A percentile compares a stretch with the other conserved stretches of the same genome.
These are phyloP conservation scores for Cystobasidium slooffiae DNA, from an alignment of 1,284 basidiomycete genomes.

Conservation along the genomic window DNA sequence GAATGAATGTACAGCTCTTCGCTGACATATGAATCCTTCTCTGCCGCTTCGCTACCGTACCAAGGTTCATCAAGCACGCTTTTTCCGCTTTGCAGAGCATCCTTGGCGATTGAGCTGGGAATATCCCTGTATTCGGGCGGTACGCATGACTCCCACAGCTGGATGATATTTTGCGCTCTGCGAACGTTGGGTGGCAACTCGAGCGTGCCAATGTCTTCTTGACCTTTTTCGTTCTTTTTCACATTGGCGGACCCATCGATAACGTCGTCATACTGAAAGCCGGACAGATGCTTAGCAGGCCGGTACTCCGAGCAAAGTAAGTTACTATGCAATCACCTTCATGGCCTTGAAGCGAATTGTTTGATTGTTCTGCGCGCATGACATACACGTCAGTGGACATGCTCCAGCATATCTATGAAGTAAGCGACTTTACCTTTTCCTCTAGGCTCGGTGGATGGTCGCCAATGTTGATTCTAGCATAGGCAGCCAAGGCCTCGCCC, in stretches of 20 bases:
- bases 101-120: constrained; percentile 77
- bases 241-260: constrained; percentile 14
- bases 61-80: constrained; percentile 73
- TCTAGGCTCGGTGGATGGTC: constrained; percentile 41
- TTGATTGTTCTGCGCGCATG: constrained; percentile 23
- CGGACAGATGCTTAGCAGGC: not conserved
- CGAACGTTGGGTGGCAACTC: constrained; percentile 50
- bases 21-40: constrained; percentile 69
- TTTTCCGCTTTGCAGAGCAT: constrained; percentile 66
- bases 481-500: constrained; percentile 81
- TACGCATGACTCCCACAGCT: constrained; percentile 48
- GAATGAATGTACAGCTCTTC: constrained; percentile 56
- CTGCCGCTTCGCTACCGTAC: constrained; percentile 79
- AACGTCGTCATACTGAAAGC: constrained; percentile 23
- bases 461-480: constrained; percentile 64
- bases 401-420: not conserved
- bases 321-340: constrained; percentile 6
- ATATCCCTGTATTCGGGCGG: constrained; percentile 48
- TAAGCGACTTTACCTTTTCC: constrained; percentile 13
- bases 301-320: not conserved
- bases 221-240: constrained; percentile 30
- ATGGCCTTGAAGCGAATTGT: constrained; percentile 36
- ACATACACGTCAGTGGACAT: not conserved
- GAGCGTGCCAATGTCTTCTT: constrained; percentile 47
- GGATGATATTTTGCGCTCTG: constrained; percentile 52